These are phyloP conservation scores for Solanum piurae DNA, from an alignment of 257 asterid species.

Conservation along the genomic window DNA sequence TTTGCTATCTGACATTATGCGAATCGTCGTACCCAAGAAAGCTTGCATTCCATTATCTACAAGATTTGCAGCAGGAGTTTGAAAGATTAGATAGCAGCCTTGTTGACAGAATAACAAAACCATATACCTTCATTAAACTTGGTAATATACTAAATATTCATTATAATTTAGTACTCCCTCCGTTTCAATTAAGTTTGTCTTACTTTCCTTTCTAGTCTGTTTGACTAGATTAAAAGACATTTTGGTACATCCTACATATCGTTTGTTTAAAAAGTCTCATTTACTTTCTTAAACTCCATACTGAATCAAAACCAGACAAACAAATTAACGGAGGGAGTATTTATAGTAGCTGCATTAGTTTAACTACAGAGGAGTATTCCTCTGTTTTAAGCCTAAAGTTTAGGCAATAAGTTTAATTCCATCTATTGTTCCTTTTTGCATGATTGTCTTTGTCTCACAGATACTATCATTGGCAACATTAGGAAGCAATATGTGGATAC, in stretches of 20 bases:
- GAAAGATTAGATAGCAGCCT: constrained; percentile 21
- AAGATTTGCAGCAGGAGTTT: constrained; percentile 43
- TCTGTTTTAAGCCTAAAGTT: neutral
- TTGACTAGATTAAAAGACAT: neutral
- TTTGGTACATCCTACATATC: neutral
- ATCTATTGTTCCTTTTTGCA: neutral
- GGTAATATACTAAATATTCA: constrained; percentile 18
- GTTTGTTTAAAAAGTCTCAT: accelerated
- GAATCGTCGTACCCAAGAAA: constrained; percentile 47
- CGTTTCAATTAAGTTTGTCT: neutral
- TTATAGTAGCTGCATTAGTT: neutral
- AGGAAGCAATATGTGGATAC: constrained; percentile 43
- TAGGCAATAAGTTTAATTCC: neutral
- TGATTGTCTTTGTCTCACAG: constrained; percentile 8
- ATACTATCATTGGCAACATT: constrained; percentile 32
- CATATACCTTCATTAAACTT: constrained; percentile 41
- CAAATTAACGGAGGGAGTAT: neutral
- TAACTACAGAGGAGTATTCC: neutral
- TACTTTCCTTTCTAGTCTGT: neutral
- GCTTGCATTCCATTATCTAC: constrained; percentile 39
- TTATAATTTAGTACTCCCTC: neutral
- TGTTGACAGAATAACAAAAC: constrained; percentile 17
- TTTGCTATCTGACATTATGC: constrained; percentile 44
- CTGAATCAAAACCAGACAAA: neutral
- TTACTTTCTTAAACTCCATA: neutral